A percentile compares a stretch with the other conserved stretches of the same genome.
Evolutionary conservation across 1,139 yeast species (phyloP).

Genomic region (Kodamaea ohmeri): DNA sequence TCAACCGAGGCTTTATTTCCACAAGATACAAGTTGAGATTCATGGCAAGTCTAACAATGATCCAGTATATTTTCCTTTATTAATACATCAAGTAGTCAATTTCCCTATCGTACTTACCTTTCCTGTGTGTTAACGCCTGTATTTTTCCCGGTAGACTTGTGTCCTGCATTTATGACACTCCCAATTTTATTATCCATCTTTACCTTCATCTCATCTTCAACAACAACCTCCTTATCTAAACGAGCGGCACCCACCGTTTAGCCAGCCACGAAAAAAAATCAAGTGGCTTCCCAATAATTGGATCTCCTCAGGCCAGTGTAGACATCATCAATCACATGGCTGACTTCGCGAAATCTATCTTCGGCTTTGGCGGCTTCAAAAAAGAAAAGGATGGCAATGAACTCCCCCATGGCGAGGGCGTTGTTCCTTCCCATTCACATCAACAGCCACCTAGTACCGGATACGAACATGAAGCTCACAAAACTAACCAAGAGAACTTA

Average conservation of each 20-base stretch:
- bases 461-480: conserved; percentile 6
- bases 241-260: neutral
- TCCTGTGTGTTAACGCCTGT: conserved; percentile 4
- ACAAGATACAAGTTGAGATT: no score
- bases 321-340: conserved; percentile 40
- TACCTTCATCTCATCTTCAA: conserved; percentile 10
- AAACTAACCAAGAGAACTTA: conserved; percentile 10
- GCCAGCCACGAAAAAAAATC: conserved; percentile 1
- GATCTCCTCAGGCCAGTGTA: neutral
- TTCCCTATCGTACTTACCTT: neutral
- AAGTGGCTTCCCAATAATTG: neutral
- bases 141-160: conserved; percentile 3
- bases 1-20: no score
- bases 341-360: conserved; percentile 60
- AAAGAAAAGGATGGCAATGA: conserved; percentile 16
- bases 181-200: conserved; percentile 6
- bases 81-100: neutral
- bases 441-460: neutral
- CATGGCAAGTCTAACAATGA: no score
- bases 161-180: conserved; percentile 3
- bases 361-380: conserved; percentile 54
- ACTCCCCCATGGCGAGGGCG: conserved; percentile 4
- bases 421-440: neutral
- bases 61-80: no score
- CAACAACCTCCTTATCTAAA: conserved; percentile 8